Conservation (phyloP, 2,329 filamentous ascomycete species). For the Aspergillus sojae region DNA sequence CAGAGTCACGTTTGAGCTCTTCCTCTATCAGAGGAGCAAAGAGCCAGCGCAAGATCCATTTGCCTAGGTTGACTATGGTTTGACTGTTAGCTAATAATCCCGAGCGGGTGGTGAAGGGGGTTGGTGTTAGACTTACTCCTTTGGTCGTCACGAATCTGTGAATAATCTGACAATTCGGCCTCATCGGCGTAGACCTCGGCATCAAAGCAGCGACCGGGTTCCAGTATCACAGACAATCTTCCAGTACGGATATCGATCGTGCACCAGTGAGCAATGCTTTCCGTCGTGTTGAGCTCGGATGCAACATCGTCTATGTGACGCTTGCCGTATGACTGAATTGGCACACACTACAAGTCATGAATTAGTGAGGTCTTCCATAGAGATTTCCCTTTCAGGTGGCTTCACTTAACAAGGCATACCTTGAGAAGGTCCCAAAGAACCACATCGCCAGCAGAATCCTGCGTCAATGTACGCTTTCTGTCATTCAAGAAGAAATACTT, state of each 20-base stretch:
- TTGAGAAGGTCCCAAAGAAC: conserved; percentile 91
- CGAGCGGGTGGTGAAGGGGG: not conserved
- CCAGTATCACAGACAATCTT: conserved; percentile 83
- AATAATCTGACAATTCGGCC: conserved; percentile 69
- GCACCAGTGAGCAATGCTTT: conserved; percentile 94
- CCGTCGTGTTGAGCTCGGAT: conserved; percentile 79
- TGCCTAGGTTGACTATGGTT: conserved; percentile 82
- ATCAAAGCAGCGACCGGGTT: conserved; percentile 96
- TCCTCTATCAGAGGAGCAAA: conserved; percentile 89
- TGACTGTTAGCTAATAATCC: conserved; percentile 5
- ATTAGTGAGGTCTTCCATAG: conserved; percentile 13
- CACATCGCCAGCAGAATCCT: conserved; percentile 94
- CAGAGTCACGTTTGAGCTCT: conserved; percentile 80
- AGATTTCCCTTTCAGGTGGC: conserved; percentile 20
- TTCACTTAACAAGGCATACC: conserved; percentile 60
- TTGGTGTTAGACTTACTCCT: conserved; percentile 65
- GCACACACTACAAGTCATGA: conserved; percentile 66
- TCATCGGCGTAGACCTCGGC: conserved; percentile 97
- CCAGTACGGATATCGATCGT: conserved; percentile 92
- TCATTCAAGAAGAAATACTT: conserved; percentile 94
- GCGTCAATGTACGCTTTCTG: conserved; percentile 80
- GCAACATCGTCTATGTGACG: conserved; percentile 91
- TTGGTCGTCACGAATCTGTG: conserved; percentile 89
- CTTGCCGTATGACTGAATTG: conserved; percentile 91
- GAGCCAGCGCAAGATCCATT: conserved; percentile 92